Percentiles rank a stretch among this genome's conserved stretches.
These are phyloP conservation scores for Chaetomium tenue DNA, from an alignment of 495 filamentous ascomycete species.

Conservation along the genomic window DNA sequence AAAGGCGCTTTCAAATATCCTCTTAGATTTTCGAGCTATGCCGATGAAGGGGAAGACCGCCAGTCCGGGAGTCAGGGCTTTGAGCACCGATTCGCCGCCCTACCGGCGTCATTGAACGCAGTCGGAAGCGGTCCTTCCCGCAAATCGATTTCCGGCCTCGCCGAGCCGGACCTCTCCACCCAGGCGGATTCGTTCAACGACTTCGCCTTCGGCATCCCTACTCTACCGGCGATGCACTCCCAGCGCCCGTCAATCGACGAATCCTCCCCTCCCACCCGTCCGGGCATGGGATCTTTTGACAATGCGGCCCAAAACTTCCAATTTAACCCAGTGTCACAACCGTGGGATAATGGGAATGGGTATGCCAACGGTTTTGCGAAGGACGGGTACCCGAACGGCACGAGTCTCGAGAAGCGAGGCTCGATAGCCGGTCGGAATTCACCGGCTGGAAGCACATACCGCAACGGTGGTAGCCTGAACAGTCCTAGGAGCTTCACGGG, in stretches of 20 bases:
- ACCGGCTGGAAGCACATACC: constrained; percentile 55
- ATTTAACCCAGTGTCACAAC: constrained; percentile 39
- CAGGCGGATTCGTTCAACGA: constrained; percentile 20
- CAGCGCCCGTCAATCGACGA: constrained; percentile 32
- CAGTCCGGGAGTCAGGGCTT: constrained; percentile 12
- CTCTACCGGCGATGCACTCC: constrained; percentile 18
- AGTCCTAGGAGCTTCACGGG: constrained; percentile 58
- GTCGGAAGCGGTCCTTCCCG: constrained; percentile 24
- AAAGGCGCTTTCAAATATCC: neutral
- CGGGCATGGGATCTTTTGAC: constrained; percentile 12
- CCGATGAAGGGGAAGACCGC: constrained; percentile 27
- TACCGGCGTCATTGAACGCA: constrained; percentile 22
- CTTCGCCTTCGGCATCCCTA: constrained; percentile 13
- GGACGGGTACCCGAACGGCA: constrained; percentile 18
- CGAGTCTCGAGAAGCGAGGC: constrained; percentile 20
- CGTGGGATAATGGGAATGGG: constrained; percentile 38
- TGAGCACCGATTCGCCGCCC: constrained; percentile 10
- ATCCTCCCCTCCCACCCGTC: constrained; percentile 20
- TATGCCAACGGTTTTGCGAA: constrained; percentile 16
- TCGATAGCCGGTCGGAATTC: constrained; percentile 41
- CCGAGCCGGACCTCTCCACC: constrained; percentile 32
- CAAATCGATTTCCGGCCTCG: constrained; percentile 35
- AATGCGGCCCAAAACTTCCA: constrained; percentile 31
- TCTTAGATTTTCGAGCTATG: neutral
- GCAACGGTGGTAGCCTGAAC: constrained; percentile 41